Evolutionary conservation across 257 asterid species (phyloP).

Genomic region (Lavandula angustifolia): DNA sequence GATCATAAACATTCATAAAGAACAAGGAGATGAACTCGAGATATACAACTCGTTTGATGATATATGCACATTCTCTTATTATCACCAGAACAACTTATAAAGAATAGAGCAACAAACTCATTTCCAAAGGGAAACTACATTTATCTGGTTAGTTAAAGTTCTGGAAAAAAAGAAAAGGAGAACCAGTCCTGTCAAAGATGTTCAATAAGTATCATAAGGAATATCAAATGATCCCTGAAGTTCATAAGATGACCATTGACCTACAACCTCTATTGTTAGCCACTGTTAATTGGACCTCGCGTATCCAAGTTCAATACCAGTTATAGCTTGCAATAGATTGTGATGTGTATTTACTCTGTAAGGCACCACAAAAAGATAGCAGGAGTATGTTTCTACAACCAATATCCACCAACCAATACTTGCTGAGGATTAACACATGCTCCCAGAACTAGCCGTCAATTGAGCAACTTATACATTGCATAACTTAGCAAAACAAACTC

Average conservation of each 20-base stretch:
- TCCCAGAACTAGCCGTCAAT: conserved; percentile 10
- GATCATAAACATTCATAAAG: too few relatives aligned
- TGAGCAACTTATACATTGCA: too few relatives aligned
- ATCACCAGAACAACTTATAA: too few relatives aligned
- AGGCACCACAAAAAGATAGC: conserved; percentile 10
- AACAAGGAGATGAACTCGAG: too few relatives aligned
- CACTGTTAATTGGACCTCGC: conserved; percentile 18
- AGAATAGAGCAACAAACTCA: too few relatives aligned
- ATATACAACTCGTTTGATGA: too few relatives aligned
- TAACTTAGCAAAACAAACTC: too few relatives aligned
- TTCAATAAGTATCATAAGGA: conserved; percentile 23
- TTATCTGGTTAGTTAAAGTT: conserved; percentile 59
- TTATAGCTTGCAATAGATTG: conserved; percentile 21
- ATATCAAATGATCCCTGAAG: conserved; percentile 24
- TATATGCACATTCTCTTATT: too few relatives aligned
- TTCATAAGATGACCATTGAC: conserved; percentile 18
- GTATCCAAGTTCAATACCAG: conserved; percentile 9
- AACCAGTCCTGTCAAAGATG: conserved; percentile 33
- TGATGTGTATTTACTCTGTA: conserved; percentile 23
- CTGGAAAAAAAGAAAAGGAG: conserved; percentile 22
- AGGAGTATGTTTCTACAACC: conserved; percentile 20
- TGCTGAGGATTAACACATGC: conserved; percentile 17
- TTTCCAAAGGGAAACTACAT: too few relatives aligned
- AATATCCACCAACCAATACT: background rate
- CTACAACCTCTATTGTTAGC: conserved; percentile 34